Conservation (phyloP, 805 yeast genomes). For the Vanderwaltozyma verrucispora region DNA sequence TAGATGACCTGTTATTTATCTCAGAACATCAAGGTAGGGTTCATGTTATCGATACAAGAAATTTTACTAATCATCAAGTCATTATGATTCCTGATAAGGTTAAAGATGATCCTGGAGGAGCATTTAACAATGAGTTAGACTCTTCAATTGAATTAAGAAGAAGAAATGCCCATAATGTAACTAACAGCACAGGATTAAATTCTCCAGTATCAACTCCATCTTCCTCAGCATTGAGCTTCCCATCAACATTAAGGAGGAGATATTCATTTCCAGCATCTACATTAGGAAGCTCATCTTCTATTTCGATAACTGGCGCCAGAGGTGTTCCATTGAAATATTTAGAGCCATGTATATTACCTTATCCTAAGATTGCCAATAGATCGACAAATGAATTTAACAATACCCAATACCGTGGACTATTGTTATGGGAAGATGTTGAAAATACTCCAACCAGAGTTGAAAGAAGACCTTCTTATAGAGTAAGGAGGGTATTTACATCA, state of each 20-base stretch:
- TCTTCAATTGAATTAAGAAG: not conserved
- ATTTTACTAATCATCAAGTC: conserved; percentile 65
- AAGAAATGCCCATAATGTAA: not conserved
- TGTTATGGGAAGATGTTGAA: not conserved
- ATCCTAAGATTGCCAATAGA: conserved; percentile 18
- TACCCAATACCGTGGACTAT: conserved; percentile 3
- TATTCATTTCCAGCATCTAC: conserved; percentile 13
- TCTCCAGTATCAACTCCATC: conserved; percentile 3
- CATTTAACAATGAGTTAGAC: conserved; percentile 1
- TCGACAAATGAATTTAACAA: conserved; percentile 9
- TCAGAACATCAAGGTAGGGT: conserved; percentile 83
- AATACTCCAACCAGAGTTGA: not conserved
- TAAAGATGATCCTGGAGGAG: conserved; percentile 2
- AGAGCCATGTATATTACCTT: conserved; percentile 25
- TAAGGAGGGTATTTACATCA: conserved; percentile 23
- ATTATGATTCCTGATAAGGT: conserved; percentile 46
- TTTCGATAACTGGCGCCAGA: conserved; percentile 23
- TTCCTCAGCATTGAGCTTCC: conserved; percentile 4
- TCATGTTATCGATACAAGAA: conserved; percentile 73
- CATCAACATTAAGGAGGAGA: conserved; percentile 7
- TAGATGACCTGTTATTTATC: conserved; percentile 66
- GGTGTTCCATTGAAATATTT: conserved; percentile 20
- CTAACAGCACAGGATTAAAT: not conserved
- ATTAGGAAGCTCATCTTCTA: conserved; percentile 8
- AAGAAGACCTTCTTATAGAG: conserved; percentile 8